Evolutionary conservation across 148 eudicot species (phyloP).

Genomic region (Mesembryanthemum crystallinum): DNA sequence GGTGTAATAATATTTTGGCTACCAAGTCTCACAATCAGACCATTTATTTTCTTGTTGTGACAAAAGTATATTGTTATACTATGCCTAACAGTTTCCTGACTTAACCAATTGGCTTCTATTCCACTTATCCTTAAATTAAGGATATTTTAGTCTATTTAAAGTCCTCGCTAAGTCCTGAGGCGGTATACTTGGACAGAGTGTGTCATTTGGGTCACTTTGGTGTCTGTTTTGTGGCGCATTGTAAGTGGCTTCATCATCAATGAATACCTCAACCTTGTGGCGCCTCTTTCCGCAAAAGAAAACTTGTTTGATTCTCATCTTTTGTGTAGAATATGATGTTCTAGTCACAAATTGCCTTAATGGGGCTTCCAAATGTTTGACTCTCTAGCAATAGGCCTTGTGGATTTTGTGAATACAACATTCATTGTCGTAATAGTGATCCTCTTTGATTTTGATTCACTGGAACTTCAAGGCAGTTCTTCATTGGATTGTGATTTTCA

Average conservation of each 20-base stretch:
- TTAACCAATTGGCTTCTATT: not conserved
- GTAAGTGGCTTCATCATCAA: not conserved
- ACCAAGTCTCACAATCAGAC: too few relatives aligned
- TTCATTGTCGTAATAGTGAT: not conserved
- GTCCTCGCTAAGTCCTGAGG: too few relatives aligned
- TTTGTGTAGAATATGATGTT: not conserved
- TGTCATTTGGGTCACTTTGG: not conserved
- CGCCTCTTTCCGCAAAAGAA: not conserved
- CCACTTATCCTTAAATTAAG: not conserved
- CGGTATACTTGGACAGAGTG: not conserved
- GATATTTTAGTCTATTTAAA: not conserved
- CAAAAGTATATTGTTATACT: too few relatives aligned
- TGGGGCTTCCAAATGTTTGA: not conserved
- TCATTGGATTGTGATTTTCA: not conserved
- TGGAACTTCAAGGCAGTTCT: not conserved
- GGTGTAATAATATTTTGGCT: too few relatives aligned
- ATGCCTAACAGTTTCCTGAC: not conserved
- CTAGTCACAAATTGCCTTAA: not conserved
- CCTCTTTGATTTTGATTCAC: not conserved
- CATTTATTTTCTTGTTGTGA: too few relatives aligned
- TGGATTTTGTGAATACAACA: not conserved
- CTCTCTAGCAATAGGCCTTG: not conserved
- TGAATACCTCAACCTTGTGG: not conserved
- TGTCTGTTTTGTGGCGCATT: not conserved
- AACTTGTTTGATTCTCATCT: not conserved